Percentiles rank a stretch among this genome's conserved stretches.
Conservation (phyloP, 2,329 filamentous ascomycete species). For the Phaeoacremonium minimum region DNA sequence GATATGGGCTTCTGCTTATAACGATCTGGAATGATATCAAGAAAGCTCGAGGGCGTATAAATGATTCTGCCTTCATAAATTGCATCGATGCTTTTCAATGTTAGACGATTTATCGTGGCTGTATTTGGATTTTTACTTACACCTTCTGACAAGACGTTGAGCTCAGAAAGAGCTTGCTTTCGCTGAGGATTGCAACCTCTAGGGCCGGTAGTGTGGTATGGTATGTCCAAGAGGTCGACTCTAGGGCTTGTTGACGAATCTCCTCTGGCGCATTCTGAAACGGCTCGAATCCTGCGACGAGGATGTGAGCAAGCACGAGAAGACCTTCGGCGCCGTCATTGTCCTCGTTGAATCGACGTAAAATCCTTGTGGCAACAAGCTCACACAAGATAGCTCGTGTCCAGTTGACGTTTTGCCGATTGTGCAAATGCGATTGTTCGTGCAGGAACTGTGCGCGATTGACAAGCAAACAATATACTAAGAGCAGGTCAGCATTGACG, state of each 20-base stretch:
- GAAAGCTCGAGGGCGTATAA: slow-evolving; percentile 76
- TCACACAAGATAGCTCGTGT: slow-evolving; percentile 77
- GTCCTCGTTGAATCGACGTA: slow-evolving; percentile 76
- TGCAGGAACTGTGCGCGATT: slow-evolving; percentile 76
- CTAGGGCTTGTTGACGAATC: slow-evolving; percentile 54
- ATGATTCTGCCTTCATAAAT: slow-evolving; percentile 78
- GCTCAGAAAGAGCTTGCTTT: slow-evolving; percentile 74
- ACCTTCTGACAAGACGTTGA: slow-evolving; percentile 78
- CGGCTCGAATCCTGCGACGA: slow-evolving; percentile 79
- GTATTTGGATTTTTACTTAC: too few species aligned
- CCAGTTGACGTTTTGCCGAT: slow-evolving; percentile 76
- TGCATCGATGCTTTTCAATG: slow-evolving; percentile 63
- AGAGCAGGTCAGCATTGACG: too few species aligned
- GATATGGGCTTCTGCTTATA: slow-evolving; percentile 83
- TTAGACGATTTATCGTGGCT: too few species aligned
- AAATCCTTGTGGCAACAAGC: slow-evolving; percentile 71
- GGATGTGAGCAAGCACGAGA: slow-evolving; percentile 70
- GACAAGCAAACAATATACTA: slow-evolving; percentile 78
- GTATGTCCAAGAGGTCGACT: slow-evolving; percentile 41
- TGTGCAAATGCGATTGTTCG: slow-evolving; percentile 70
- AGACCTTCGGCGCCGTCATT: slow-evolving; percentile 67
- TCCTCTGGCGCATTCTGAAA: slow-evolving; percentile 76
- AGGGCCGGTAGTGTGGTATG: slow-evolving; percentile 67
- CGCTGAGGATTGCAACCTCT: slow-evolving; percentile 78
- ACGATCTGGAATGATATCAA: slow-evolving; percentile 80